Base-by-base conservation (phyloP, 306 rosid genomes). In the Prosopis cineraria region DNA sequence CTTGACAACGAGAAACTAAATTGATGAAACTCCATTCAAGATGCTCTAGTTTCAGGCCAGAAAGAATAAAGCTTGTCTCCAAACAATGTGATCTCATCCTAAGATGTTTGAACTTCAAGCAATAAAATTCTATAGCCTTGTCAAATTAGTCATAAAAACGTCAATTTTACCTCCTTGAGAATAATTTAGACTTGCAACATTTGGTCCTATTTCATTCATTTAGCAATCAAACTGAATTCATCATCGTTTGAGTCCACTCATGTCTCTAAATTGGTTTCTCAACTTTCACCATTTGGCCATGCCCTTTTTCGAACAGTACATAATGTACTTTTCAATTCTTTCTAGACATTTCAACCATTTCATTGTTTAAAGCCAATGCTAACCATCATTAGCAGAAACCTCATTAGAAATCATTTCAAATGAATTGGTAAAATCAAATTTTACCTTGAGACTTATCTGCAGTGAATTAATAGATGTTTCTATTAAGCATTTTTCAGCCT, bases 401-500 rank as follows among this genome's bases (percentile, higher is more conserved):
- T 25, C 79, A 73, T 40, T 76, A 72, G 43, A 67, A 55, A 81
- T 31, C 34, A 73, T 53, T 63, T 68, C 29, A 81, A 60, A 72
- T 17, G 22, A 73, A 81, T n/a, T 3, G 40, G 64, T 73, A 52
- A 69, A 55, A 8, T 33, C 25, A 3, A 55, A 11, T 64, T 63
- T 69, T 80, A 95, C 97, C 98, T 95, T 95, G 78, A 92, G 98
- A 80, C 98, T 95, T 80, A 95, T 90, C 73, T 98, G 93, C 64
- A 95, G 85, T 27, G 98, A 95, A 84, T 95, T 95, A 63, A 95
- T 91, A 36, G 98, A 95, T n/a, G 98, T 91, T 87, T 95, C 98
- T 22, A 91, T 89, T 72, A 95, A 88, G 82, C 98, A 95, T 68
- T 95, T 95, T 77, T 95, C 98, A 40, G 98, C 93, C 87, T 92